Conservation (phyloP, 257 asterid species). For the Lantana camara region DNA sequence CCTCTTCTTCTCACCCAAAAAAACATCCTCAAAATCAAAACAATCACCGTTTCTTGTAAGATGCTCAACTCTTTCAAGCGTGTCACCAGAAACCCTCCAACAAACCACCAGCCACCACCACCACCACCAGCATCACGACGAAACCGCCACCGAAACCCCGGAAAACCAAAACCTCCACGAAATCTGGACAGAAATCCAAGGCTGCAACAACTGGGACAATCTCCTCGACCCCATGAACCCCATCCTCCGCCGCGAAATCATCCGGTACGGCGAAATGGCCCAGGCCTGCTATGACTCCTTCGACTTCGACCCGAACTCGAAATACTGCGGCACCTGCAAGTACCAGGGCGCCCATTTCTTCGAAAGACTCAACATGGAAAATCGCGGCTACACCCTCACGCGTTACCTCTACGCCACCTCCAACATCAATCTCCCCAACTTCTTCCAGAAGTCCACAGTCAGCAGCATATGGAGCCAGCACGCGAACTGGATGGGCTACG, state of each 20-base stretch:
- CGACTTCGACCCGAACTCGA: slow-evolving; percentile 80
- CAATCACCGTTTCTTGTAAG: neutral
- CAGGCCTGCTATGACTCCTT: slow-evolving; percentile 84
- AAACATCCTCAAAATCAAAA: neutral
- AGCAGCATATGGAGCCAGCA: slow-evolving; percentile 73
- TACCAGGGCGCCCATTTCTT: slow-evolving; percentile 55
- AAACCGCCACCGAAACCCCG: no score
- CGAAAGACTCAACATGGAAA: slow-evolving; percentile 52
- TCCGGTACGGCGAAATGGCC: slow-evolving; percentile 75
- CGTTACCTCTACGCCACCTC: slow-evolving; percentile 72
- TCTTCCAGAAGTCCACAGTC: slow-evolving; percentile 55
- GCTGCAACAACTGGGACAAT: slow-evolving; percentile 53
- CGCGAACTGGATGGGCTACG: slow-evolving; percentile 89
- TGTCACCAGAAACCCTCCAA: neutral
- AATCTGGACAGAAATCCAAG: slow-evolving; percentile 69
- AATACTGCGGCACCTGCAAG: slow-evolving; percentile 82
- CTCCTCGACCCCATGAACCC: slow-evolving; percentile 69
- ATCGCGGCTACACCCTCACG: slow-evolving; percentile 58
- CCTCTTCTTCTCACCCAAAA: neutral
- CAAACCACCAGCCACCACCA: neutral
- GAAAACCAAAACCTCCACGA: slow-evolving; percentile 33
- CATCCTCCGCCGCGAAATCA: slow-evolving; percentile 60
- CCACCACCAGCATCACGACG: no score
- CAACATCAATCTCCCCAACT: slow-evolving; percentile 69
- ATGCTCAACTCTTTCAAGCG: neutral